Percentiles rank a stretch among this genome's conserved stretches.
phyloP scores from a whole-genome alignment of 2,329 filamentous ascomycete species.

The Canariomyces notabilis region DNA sequence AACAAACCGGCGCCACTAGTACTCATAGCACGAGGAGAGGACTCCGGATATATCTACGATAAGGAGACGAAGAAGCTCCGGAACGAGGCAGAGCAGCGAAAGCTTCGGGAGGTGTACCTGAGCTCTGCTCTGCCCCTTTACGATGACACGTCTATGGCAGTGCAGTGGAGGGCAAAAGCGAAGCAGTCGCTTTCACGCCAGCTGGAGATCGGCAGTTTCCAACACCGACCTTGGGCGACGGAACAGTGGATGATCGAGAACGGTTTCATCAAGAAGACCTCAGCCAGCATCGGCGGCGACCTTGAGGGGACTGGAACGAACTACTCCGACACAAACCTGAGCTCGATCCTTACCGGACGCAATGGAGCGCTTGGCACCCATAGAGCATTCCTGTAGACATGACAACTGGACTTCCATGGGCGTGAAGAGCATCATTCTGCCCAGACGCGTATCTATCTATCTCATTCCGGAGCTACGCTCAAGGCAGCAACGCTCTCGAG shows the following conservation, averaged over 20 bases:
- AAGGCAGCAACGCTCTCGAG: too few relatives aligned
- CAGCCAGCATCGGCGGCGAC: too few relatives aligned
- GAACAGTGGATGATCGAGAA: slow-evolving; percentile 11
- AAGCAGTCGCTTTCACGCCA: slow-evolving; percentile 10
- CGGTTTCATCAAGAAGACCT: background rate
- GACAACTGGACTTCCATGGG: too few relatives aligned
- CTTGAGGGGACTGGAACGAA: too few relatives aligned
- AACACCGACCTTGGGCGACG: slow-evolving; percentile 15
- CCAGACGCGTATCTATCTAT: too few relatives aligned
- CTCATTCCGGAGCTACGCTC: too few relatives aligned
- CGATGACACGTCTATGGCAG: slow-evolving; percentile 1
- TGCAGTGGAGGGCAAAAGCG: background rate
- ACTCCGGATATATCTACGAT: background rate
- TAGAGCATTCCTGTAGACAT: too few relatives aligned
- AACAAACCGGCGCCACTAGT: slow-evolving; percentile 10
- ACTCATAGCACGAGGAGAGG: slow-evolving; percentile 4
- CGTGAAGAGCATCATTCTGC: too few relatives aligned
- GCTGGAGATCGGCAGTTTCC: slow-evolving; percentile 10
- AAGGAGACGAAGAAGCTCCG: slow-evolving; percentile 4
- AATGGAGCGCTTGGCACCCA: too few relatives aligned
- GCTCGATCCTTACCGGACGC: too few relatives aligned
- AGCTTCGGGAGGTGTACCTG: background rate
- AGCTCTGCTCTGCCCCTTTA: slow-evolving; percentile 6
- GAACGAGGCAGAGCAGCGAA: slow-evolving; percentile 5
- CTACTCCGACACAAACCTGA: too few relatives aligned